phyloP scores from a whole-genome alignment of 495 filamentous ascomycete species.

The Xylaria intraflava region DNA sequence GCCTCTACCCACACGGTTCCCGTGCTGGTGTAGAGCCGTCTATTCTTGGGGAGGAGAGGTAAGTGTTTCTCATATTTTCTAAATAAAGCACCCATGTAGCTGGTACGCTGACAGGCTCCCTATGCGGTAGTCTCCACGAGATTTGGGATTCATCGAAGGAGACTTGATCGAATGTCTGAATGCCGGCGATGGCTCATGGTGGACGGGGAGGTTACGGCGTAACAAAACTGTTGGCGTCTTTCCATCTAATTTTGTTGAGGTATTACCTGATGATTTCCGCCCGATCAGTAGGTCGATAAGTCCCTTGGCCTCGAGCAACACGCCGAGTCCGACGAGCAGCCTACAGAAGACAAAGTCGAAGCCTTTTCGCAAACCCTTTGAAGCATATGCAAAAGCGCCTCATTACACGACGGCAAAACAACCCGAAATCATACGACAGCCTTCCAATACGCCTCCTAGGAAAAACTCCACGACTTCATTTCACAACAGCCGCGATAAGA shows the following conservation, averaged over 20 bases:
- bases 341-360: conserved; percentile 48
- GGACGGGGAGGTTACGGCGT: conserved; percentile 83
- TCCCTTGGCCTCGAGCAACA: conserved; percentile 52
- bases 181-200: conserved; percentile 96
- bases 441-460: conserved; percentile 30
- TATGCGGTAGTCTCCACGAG: conserved; percentile 63
- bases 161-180: conserved; percentile 98
- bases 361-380: conserved; percentile 64
- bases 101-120: conserved; percentile 13
- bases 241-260: conserved; percentile 93
- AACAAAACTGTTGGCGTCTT: conserved; percentile 89
- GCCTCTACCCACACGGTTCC: conserved; percentile 73
- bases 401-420: conserved; percentile 47
- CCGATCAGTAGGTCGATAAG: conserved; percentile 72
- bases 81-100: conserved; percentile 5
- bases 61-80: conserved; percentile 17
- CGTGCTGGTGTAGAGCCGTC: conserved; percentile 90
- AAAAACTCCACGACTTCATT: conserved; percentile 31
- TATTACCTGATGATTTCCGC: conserved; percentile 76
- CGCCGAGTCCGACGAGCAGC: conserved; percentile 46
- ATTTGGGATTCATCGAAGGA: conserved; percentile 94
- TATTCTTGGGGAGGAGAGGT: conserved; percentile 97
- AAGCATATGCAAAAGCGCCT: conserved; percentile 56
- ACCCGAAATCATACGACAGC: conserved; percentile 35
- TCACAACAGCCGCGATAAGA: conserved; percentile 18